Evolutionary conservation across 228 moss, liverwort and hornwort genomes (phyloP).

Genomic region (Sphagnum fallax): DNA sequence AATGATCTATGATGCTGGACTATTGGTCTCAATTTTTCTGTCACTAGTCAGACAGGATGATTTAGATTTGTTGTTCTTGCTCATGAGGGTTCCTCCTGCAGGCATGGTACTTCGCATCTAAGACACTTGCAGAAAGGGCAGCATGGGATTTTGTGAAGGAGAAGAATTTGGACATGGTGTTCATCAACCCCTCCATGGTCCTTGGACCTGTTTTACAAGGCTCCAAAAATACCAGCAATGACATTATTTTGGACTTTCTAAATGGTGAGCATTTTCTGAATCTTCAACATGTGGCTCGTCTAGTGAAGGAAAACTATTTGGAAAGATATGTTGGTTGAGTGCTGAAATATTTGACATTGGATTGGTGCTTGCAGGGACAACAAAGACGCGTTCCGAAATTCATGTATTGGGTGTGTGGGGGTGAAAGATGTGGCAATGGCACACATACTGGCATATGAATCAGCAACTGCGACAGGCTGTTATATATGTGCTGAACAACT

Average conservation of each 20-base stretch:
- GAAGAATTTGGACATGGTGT: conserved; percentile 55
- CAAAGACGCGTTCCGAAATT: not conserved
- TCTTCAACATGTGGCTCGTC: too few species aligned
- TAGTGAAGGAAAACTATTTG: too few species aligned
- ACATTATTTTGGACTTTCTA: conserved; percentile 27
- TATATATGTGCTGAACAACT: conserved; percentile 9
- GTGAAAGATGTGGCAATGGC: conserved; percentile 47
- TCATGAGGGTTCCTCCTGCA: conserved; percentile 1
- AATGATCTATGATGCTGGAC: too few species aligned
- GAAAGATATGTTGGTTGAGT: too few species aligned
- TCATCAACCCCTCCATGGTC: conserved; percentile 43
- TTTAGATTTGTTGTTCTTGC: too few species aligned
- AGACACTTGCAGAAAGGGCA: conserved; percentile 60
- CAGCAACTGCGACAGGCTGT: conserved; percentile 17
- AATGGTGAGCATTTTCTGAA: conserved; percentile 13
- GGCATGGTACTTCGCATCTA: conserved; percentile 49
- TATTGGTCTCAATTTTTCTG: too few species aligned
- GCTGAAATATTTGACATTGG: too few species aligned
- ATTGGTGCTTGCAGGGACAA: not conserved
- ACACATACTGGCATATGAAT: conserved; percentile 35
- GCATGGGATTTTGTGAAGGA: conserved; percentile 72
- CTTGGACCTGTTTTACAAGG: conserved; percentile 51
- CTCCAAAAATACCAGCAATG: conserved; percentile 55
- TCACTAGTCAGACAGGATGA: too few species aligned
- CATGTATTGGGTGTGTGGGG: conserved; percentile 7